Evolutionary conservation across 768 basidiomycete species (phyloP).

Genomic region (Hygrophorus pudorinus): DNA sequence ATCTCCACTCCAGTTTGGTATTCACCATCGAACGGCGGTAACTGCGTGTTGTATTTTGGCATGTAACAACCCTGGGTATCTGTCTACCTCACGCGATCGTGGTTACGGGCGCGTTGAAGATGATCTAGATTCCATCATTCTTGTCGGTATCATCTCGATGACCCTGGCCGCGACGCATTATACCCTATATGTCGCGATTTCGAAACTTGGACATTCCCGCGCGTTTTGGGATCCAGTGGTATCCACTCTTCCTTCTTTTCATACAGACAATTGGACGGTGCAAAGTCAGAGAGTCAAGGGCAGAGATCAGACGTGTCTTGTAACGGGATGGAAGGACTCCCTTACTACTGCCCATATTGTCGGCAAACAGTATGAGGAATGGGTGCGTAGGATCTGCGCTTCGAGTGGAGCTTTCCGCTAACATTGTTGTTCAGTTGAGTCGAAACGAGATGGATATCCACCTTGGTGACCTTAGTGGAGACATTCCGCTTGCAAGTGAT

Average conservation of each 20-base stretch:
- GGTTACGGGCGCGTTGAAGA: not conserved
- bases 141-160: constrained; percentile 1
- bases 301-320: not conserved
- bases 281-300: not conserved
- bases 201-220: no score
- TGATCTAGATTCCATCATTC: not conserved
- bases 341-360: constrained; percentile 1
- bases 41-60: not conserved
- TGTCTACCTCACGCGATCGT: not conserved
- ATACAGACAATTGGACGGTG: not conserved
- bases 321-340: not conserved
- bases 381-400: constrained; percentile 1
- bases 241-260: not conserved
- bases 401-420: no score
- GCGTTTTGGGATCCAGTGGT: not conserved
- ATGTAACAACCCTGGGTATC: not conserved
- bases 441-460: not conserved
- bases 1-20: constrained; percentile 2
- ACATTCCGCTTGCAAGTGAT: not conserved
- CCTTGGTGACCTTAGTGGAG: not conserved
- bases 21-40: not conserved
- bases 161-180: not conserved
- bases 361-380: not conserved
- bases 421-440: constrained; percentile 1
- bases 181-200: not conserved